Evolutionary conservation across 805 yeast species (phyloP), one percentile per base, ranked within the genome.

Genomic region (Nakazawaea siamensis): DNA sequence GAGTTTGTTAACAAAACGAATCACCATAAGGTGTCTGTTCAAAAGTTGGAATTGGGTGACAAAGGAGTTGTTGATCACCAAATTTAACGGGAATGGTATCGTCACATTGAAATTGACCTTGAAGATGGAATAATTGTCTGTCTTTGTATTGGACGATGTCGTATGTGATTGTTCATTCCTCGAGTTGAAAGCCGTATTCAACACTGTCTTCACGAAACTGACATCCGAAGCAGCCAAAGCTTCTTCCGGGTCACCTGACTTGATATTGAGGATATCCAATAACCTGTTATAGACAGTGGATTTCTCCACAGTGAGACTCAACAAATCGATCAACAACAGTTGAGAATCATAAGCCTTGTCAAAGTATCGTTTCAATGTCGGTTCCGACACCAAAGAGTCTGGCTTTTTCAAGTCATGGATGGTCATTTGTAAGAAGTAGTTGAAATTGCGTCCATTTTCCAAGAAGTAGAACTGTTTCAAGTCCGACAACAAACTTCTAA

Each of bases 21-120:
- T 50, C 21, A 76, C 66, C 27, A 79, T 54, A 25, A 82, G 60
- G 43, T 83, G 77, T 43, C 96, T 71, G 46, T 83, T 85, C 31
- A 87, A 59, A 24, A 85, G 61, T 52, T 90, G 95, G 50, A 80
- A 86, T 43, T 92, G 85, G 32, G 76, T 68, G 13, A 85, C 61
- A 18, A 79, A 74, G 12, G 86, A 80, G 36, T 77, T 71, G 13
- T 82, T 75, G 1, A 86, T 59, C 1, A 92, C 64, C 18, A 90
- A 62, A 48, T 86, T 86, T 32, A 86, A 57, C 0, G 99, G 99
- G 51, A 85, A 92, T 3, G 97, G 96, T 16, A 88, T 54, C n/a
- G 66, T 55, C 6, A 79, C 40, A 27, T 77, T 75, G 29, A 80
- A 55, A 39, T 70, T 72, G 9, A 80, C 52, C 33, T 69, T 68